phyloP scores from a whole-genome alignment of 2,329 filamentous ascomycete genomes.

The Massarina eburnea region DNA sequence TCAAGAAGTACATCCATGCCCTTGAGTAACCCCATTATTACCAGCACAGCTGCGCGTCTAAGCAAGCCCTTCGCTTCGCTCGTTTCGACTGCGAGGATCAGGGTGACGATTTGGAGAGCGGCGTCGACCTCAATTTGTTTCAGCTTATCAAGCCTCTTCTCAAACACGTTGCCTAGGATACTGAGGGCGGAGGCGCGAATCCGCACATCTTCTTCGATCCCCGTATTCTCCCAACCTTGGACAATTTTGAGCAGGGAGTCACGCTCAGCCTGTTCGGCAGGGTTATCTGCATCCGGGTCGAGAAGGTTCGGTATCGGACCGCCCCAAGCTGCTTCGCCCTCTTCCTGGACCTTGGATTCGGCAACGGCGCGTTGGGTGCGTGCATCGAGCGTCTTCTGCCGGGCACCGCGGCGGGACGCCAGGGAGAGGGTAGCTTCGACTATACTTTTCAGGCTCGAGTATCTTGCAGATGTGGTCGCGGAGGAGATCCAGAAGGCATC shows the following conservation, averaged over 20 bases:
- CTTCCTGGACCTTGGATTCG: slow-evolving; percentile 51
- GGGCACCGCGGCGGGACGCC: slow-evolving; percentile 63
- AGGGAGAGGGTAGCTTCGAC: slow-evolving; percentile 63
- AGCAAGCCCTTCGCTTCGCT: slow-evolving; percentile 64
- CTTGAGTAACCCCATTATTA: slow-evolving; percentile 63
- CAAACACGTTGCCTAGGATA: slow-evolving; percentile 62
- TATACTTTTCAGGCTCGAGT: slow-evolving; percentile 36
- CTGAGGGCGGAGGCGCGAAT: slow-evolving; percentile 70
- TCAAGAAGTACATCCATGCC: slow-evolving; percentile 59
- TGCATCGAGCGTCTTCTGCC: slow-evolving; percentile 60
- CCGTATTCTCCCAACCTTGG: slow-evolving; percentile 68
- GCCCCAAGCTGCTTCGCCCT: slow-evolving; percentile 58
- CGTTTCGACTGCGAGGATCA: slow-evolving; percentile 64
- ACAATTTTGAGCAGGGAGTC: slow-evolving; percentile 61
- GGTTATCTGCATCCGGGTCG: slow-evolving; percentile 29
- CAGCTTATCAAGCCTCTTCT: slow-evolving; percentile 53
- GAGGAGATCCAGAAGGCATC: slow-evolving; percentile 20
- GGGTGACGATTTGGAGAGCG: slow-evolving; percentile 64
- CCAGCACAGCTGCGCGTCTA: slow-evolving; percentile 65
- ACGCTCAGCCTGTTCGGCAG: slow-evolving; percentile 42
- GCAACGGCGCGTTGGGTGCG: slow-evolving; percentile 57
- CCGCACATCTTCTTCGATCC: slow-evolving; percentile 66
- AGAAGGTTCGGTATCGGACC: slow-evolving; percentile 49
- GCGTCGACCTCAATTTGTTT: slow-evolving; percentile 44
- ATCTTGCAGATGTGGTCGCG: slow-evolving; percentile 1